Evolutionary conservation across 169 alveolate species (phyloP).

Genomic region (Fabrea salina): DNA sequence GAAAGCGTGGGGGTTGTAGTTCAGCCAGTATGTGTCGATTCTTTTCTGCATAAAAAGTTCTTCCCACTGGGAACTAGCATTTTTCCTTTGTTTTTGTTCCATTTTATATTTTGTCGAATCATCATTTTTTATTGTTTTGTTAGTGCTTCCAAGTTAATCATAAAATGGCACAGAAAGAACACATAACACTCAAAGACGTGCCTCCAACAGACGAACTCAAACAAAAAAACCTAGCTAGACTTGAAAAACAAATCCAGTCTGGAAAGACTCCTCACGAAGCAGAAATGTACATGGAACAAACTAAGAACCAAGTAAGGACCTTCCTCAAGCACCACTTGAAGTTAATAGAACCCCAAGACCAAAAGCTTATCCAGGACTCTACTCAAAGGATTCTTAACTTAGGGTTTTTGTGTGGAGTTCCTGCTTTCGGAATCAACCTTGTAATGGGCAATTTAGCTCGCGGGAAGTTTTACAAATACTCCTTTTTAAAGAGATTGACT

Average conservation of each 20-base stretch:
- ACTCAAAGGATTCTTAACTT: background rate
- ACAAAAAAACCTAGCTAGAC: background rate
- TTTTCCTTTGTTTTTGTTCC: too few species aligned
- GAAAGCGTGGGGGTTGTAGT: constrained; percentile 27
- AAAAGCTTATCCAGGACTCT: background rate
- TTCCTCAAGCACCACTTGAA: background rate
- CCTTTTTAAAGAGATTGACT: background rate
- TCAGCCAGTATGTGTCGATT: constrained; percentile 17
- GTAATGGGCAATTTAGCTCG: background rate
- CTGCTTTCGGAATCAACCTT: background rate
- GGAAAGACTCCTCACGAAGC: background rate
- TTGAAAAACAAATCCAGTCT: background rate
- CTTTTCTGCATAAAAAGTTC: too few species aligned
- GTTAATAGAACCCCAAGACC: background rate
- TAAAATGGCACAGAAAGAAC: too few species aligned
- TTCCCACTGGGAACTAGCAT: too few species aligned
- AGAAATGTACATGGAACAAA: background rate
- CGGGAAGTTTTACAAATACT: background rate
- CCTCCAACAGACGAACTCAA: background rate
- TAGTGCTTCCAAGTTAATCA: too few species aligned
- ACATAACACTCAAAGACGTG: too few species aligned
- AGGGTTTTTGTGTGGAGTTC: background rate
- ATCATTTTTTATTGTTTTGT: too few species aligned
- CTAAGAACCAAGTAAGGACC: background rate
- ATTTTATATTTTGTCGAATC: too few species aligned